Evolutionary conservation across 2,329 filamentous ascomycete genomes (phyloP), one percentile per base, ranked within the genome.

Genomic region (Rhinocladiella similis): DNA sequence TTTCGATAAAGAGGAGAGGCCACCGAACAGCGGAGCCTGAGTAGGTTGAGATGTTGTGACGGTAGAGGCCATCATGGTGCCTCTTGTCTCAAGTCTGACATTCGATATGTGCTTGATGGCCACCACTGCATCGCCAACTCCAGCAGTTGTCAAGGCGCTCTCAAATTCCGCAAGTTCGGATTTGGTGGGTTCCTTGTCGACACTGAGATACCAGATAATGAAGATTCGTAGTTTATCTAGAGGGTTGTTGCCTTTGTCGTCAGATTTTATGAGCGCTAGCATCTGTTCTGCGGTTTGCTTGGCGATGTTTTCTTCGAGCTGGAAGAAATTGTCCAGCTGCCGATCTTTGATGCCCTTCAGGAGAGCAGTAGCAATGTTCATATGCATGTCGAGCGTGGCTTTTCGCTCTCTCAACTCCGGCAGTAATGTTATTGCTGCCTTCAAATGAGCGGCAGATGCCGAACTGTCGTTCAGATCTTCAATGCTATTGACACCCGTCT

Each of bases 201-300:
- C 95, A 71, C 91, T 97, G 52, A 99, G 77, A 75, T 90, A 94
- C 94, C 94, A 99, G 67, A 99, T 97, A 63, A 97, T 87, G 73
- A 99, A 99, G 12, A 97, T 76, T 41, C 94, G 85, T 25, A 99
- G 83, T 75, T 97, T 97, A 72, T 99, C 94, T 19, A 86, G 77
- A 1, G 94, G 85, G 47, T 96, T 83, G 43, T 84, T 90, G 50
- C 94, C 94, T 74, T 95, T 96, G 61, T 86, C 84, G 2, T 82
- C 73, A 63, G 94, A 90, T 64, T 87, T 91, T 68, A 99, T 84
- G 12, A 95, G 79, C 54, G 97, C 91, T 38, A 97, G 77, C 57
- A 97, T 87, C 71, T 97, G 92, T 1, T 86, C 78, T 74, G 96
- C 96, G 49, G 87, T 90, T 72, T 96, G 90, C 75, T 96, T 97